Percentiles rank a stretch among this genome's conserved stretches.
phyloP scores from a whole-genome alignment of 371 early-diverging fungal species.

The Umbelopsis sp. region DNA sequence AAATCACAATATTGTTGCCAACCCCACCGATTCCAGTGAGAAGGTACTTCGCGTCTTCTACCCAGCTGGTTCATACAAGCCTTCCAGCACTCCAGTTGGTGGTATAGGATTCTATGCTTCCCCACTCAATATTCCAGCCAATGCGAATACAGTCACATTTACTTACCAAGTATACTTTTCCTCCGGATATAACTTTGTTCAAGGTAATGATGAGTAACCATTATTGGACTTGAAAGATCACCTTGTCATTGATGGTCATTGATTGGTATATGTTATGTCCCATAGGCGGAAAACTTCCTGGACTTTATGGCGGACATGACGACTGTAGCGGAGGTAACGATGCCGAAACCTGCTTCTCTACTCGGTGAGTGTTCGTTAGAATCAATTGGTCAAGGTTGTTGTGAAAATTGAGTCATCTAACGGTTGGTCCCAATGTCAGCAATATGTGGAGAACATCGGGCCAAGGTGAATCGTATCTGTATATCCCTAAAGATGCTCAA shows the following conservation, averaged over 20 bases:
- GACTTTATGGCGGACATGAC: conserved; percentile 55
- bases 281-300: conserved; percentile 58
- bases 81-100: conserved; percentile 40
- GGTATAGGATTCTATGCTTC: conserved; percentile 56
- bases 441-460: conserved; percentile 63
- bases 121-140: conserved; percentile 40
- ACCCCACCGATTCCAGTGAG: conserved; percentile 36
- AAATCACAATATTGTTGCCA: conserved; percentile 36
- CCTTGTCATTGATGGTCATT: too few relatives aligned
- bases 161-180: conserved; percentile 59
- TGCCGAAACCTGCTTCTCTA: conserved; percentile 62
- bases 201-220: conserved; percentile 33
- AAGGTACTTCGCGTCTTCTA: conserved; percentile 45
- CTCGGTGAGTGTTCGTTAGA: conserved; percentile 30
- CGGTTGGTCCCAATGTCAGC: neutral
- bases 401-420: neutral
- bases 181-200: conserved; percentile 53
- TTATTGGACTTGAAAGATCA: neutral
- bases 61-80: conserved; percentile 46
- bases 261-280: neutral
- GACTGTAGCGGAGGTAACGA: conserved; percentile 63
- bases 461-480: conserved; percentile 65
- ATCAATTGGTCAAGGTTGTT: too few relatives aligned
- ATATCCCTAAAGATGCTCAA: conserved; percentile 57
- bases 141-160: conserved; percentile 36